phyloP scores from a whole-genome alignment of 2,329 filamentous ascomycete species.

The Sporothrix dimorphospora region DNA sequence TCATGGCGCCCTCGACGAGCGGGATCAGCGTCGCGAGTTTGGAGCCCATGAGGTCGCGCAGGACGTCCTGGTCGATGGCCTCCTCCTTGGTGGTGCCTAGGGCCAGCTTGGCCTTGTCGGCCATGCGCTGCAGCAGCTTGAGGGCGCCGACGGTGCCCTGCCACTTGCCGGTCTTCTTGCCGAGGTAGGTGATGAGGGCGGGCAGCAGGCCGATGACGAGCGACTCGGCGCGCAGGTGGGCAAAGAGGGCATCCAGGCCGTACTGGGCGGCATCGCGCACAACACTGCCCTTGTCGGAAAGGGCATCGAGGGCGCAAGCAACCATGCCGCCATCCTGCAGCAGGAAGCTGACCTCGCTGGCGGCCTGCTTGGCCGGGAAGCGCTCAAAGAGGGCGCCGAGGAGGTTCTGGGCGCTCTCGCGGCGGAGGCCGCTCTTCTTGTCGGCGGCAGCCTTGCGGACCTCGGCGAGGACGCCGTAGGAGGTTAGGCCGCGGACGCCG shows the following conservation, averaged over 20 bases:
- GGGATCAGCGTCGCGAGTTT: conserved; percentile 87
- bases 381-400: conserved; percentile 92
- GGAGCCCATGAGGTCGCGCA: conserved; percentile 88
- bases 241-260: conserved; percentile 86
- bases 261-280: conserved; percentile 93
- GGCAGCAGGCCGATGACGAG: conserved; percentile 83
- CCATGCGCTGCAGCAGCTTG: conserved; percentile 86
- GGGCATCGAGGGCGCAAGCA: conserved; percentile 73
- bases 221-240: conserved; percentile 76
- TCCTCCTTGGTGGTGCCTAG: conserved; percentile 79
- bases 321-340: conserved; percentile 79
- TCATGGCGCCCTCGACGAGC: conserved; percentile 89
- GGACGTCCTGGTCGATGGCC: conserved; percentile 82
- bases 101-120: conserved; percentile 87
- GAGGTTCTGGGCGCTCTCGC: conserved; percentile 93
- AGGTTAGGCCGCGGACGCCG: conserved; percentile 55
- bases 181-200: conserved; percentile 72
- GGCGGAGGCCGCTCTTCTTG: conserved; percentile 85
- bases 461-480: conserved; percentile 59
- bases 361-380: conserved; percentile 74
- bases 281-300: conserved; percentile 86
- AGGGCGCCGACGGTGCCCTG: conserved; percentile 90
- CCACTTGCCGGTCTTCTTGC: conserved; percentile 90
- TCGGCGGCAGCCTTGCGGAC: conserved; percentile 77
- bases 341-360: conserved; percentile 80